Evolutionary conservation across 2,329 filamentous ascomycete species (phyloP).

Genomic region (Penicillium thymicola): DNA sequence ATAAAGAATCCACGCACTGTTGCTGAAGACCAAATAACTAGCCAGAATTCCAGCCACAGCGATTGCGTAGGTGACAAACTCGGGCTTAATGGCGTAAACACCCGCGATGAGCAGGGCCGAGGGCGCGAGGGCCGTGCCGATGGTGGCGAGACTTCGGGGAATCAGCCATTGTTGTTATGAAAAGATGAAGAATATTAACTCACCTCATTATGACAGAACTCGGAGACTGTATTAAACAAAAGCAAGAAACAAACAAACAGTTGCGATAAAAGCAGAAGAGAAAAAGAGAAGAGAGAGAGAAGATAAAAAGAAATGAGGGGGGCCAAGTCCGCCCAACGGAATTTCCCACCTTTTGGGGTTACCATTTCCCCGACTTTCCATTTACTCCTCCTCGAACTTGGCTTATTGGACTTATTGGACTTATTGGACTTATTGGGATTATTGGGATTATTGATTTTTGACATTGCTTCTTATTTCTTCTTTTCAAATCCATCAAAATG

Average conservation of each 20-base stretch:
- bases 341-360: constrained; percentile 19
- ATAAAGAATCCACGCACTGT: constrained; percentile 57
- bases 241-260: not conserved
- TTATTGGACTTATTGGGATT: not conserved
- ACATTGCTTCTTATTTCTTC: not conserved
- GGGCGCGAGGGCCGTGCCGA: constrained; percentile 81
- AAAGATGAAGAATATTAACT: constrained; percentile 2
- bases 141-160: constrained; percentile 45
- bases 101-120: constrained; percentile 74
- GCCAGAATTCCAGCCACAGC: constrained; percentile 64
- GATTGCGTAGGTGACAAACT: constrained; percentile 70
- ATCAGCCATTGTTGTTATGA: constrained; percentile 14
- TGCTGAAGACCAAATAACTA: constrained; percentile 67
- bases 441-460: no score
- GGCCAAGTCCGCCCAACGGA: constrained; percentile 17
- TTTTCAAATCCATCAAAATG: constrained; percentile 7
- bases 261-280: constrained; percentile 1
- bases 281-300: constrained; percentile 2
- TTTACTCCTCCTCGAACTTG: not conserved
- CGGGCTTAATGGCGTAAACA: constrained; percentile 71
- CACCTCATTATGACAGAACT: constrained; percentile 30
- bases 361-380: constrained; percentile 10
- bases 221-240: not conserved
- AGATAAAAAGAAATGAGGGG: constrained; percentile 9
- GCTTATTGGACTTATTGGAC: not conserved